phyloP scores from a whole-genome alignment of 179 eudicot genomes.

The Actinidia polygama region DNA sequence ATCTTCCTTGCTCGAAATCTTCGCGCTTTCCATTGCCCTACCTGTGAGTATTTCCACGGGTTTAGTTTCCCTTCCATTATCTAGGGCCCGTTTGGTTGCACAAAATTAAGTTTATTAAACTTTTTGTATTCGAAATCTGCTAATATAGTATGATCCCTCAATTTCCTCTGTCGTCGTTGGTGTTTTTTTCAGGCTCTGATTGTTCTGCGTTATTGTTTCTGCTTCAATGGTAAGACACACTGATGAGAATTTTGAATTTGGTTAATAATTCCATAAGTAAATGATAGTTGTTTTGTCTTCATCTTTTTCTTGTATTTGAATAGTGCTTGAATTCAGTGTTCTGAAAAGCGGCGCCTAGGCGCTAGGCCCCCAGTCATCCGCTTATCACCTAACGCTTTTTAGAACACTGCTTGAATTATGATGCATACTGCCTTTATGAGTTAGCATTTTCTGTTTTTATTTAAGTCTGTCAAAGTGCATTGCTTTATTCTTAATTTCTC shows the following conservation, averaged over 20 bases:
- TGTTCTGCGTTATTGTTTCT: constrained; percentile 34
- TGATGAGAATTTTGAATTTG: constrained; percentile 3
- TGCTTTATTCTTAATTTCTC: background rate
- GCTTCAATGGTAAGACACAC: constrained; percentile 19
- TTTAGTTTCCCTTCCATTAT: background rate
- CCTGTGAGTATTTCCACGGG: constrained; percentile 48
- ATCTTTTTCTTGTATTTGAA: background rate
- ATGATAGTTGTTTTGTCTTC: background rate
- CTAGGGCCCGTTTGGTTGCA: background rate
- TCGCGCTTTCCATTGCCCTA: constrained; percentile 48
- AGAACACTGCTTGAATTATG: no score
- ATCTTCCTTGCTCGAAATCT: constrained; percentile 79
- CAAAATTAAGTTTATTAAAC: background rate
- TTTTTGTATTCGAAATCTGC: background rate
- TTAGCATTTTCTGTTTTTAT: background rate
- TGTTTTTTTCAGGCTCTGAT: constrained; percentile 33
- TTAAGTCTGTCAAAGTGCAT: background rate
- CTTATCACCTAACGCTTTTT: no score
- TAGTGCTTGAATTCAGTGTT: background rate
- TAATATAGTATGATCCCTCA: background rate
- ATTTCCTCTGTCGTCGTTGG: background rate
- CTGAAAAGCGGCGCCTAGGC: no score
- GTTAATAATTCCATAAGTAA: background rate
- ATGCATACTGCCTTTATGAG: background rate
- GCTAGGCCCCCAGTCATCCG: no score